Percentiles rank a stretch among this genome's conserved stretches.
Conservation (phyloP, 2,329 filamentous ascomycete species). For the Diaporthe capsici region DNA sequence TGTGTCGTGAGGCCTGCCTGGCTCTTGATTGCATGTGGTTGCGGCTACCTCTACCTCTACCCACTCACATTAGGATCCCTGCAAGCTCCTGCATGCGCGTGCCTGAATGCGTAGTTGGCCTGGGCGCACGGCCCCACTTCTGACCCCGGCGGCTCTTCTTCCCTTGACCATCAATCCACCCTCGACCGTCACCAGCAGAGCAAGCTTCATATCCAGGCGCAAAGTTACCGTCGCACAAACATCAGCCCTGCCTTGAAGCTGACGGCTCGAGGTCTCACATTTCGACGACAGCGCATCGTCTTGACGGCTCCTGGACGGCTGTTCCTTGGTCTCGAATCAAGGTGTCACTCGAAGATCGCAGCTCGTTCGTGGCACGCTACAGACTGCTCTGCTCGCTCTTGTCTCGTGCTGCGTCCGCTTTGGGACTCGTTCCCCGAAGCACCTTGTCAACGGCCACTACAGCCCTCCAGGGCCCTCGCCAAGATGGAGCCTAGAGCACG, state of each 20-base stretch:
- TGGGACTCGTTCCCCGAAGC: not conserved
- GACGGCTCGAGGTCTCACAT: conserved; percentile 2
- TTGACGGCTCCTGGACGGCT: not conserved
- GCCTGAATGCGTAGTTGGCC: conserved; percentile 2
- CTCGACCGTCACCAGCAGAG: not conserved
- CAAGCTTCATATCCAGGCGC: not conserved
- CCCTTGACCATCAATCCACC: conserved; percentile 15
- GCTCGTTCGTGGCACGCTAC: conserved; percentile 2
- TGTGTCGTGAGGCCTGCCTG: conserved; percentile 3
- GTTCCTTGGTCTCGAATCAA: not conserved
- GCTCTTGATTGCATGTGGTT: conserved; percentile 27
- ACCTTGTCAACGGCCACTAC: not conserved
- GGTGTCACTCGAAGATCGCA: not conserved
- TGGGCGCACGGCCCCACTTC: conserved; percentile 23
- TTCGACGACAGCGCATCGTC: not conserved
- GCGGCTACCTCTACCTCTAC: conserved; percentile 24
- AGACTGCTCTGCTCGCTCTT: conserved; percentile 5
- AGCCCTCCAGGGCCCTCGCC: conserved; percentile 32
- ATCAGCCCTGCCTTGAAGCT: conserved; percentile 27
- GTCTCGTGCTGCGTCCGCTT: not conserved
- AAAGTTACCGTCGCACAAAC: not conserved
- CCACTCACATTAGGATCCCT: conserved; percentile 28
- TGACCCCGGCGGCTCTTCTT: conserved; percentile 5
- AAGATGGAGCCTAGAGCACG: conserved; percentile 83
- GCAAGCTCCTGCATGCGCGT: conserved; percentile 17